A percentile compares a stretch with the other conserved stretches of the same genome.
Evolutionary conservation across 2,329 filamentous ascomycete genomes (phyloP).

Genomic region (Geosmithia flava): DNA sequence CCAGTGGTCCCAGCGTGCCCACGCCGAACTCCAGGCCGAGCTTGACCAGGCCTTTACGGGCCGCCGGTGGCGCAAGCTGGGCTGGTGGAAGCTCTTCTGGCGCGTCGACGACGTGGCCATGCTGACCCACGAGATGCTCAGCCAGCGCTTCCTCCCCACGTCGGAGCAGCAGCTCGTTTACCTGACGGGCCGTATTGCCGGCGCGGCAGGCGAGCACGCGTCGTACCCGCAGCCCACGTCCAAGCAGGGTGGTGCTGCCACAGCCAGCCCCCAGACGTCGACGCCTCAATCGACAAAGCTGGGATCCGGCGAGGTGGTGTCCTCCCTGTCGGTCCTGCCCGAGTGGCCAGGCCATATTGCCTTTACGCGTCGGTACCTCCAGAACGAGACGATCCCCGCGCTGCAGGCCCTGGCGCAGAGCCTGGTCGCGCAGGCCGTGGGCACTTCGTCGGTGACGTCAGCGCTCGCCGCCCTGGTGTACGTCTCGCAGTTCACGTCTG

Average conservation of each 20-base stretch:
- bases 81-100: constrained; percentile 96
- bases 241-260: background rate
- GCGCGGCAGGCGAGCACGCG: constrained; percentile 17
- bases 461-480: constrained; percentile 45
- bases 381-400: constrained; percentile 54
- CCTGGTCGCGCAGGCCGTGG: constrained; percentile 63
- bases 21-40: constrained; percentile 70
- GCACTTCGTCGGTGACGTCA: constrained; percentile 52
- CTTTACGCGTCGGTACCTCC: constrained; percentile 53
- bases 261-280: background rate
- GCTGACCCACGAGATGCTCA: constrained; percentile 68
- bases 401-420: constrained; percentile 62
- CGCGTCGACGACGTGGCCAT: constrained; percentile 83
- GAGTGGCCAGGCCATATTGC: constrained; percentile 69
- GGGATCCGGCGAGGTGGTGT: constrained; percentile 10
- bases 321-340: constrained; percentile 11
- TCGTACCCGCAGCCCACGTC: constrained; percentile 23
- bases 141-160: constrained; percentile 61
- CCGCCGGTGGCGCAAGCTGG: constrained; percentile 64
- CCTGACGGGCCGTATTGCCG: constrained; percentile 63
- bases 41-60: constrained; percentile 68
- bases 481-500: constrained; percentile 37
- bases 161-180: constrained; percentile 77
- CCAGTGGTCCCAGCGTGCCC: constrained; percentile 66
- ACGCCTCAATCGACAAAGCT: constrained; percentile 3